These are phyloP conservation scores for Kwoniella newhampshirensis DNA, from an alignment of 768 basidiomycete species.

Conservation along the genomic window DNA sequence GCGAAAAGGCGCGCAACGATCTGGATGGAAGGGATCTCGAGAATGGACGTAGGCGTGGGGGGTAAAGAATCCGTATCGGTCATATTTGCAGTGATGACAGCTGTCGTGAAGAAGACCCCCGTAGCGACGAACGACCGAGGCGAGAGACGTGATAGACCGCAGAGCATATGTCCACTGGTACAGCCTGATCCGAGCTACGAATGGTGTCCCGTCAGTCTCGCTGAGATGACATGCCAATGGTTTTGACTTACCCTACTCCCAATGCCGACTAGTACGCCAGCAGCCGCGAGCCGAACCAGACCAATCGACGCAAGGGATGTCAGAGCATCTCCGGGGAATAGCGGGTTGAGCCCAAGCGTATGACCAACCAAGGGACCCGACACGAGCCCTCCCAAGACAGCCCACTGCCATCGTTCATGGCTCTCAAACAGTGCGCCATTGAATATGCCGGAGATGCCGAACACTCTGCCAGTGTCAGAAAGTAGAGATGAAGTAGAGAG, in stretches of 20 bases:
- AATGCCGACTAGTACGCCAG: slow-evolving; percentile 50
- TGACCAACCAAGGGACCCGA: slow-evolving; percentile 22
- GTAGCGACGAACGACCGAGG: slow-evolving; percentile 52
- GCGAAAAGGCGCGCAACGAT: slow-evolving; percentile 8
- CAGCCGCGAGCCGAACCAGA: slow-evolving; percentile 21
- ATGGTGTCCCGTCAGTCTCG: not conserved
- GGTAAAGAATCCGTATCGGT: not conserved
- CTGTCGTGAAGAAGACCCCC: slow-evolving; percentile 43
- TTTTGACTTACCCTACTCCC: slow-evolving; percentile 52
- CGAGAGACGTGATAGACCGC: slow-evolving; percentile 53
- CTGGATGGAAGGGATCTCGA: not conserved
- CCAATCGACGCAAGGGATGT: slow-evolving; percentile 2
- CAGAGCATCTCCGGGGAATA: slow-evolving; percentile 10
- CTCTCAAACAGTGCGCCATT: slow-evolving; percentile 36
- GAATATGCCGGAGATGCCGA: slow-evolving; percentile 52
- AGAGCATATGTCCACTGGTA: slow-evolving; percentile 55
- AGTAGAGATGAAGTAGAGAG: slow-evolving; percentile 47
- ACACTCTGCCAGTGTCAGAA: slow-evolving; percentile 44
- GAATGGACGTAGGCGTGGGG: not conserved
- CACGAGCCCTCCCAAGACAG: slow-evolving; percentile 31
- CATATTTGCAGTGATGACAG: slow-evolving; percentile 34
- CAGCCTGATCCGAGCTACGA: slow-evolving; percentile 52
- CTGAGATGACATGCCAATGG: not conserved
- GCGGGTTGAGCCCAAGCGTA: slow-evolving; percentile 7
- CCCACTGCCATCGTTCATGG: slow-evolving; percentile 32